phyloP scores from a whole-genome alignment of 768 basidiomycete genomes.

The Phaffia australis region DNA sequence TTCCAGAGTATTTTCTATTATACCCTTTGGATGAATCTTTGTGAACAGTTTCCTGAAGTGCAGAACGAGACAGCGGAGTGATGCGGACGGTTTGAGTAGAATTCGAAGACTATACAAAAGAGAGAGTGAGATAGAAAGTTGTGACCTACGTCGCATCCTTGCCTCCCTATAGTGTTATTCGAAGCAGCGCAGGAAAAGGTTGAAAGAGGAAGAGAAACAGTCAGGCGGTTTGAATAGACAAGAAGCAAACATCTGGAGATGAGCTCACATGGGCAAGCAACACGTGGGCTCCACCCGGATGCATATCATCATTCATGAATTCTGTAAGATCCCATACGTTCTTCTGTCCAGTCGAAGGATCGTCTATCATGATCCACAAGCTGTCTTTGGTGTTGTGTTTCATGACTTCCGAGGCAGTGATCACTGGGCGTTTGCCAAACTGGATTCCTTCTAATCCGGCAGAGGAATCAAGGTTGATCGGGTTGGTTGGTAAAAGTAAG shows the following conservation, averaged over 20 bases:
- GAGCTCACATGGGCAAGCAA: neutral
- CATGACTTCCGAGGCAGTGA: neutral
- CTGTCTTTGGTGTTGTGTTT: conserved; percentile 9
- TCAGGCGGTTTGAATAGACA: neutral
- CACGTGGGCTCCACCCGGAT: conserved; percentile 36
- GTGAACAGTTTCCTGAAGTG: conserved; percentile 34
- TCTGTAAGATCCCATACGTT: conserved; percentile 33
- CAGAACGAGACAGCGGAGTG: conserved; percentile 1
- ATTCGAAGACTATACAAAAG: neutral
- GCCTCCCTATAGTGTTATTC: conserved; percentile 32
- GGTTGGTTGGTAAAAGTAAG: no score
- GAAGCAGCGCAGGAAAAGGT: no score
- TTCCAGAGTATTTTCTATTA: conserved; percentile 35
- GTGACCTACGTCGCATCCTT: conserved; percentile 38
- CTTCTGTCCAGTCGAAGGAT: neutral
- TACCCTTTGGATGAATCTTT: conserved; percentile 38
- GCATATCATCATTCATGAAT: conserved; percentile 38
- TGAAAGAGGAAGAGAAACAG: neutral
- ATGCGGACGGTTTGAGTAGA: neutral
- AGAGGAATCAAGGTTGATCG: no score
- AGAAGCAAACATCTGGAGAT: neutral
- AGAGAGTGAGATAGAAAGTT: neutral
- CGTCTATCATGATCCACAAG: conserved; percentile 19
- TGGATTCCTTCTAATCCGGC: no score
- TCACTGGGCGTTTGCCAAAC: no score